Conservation (phyloP, 352 stramenopile species). For the Globisporangium abappressorium region DNA sequence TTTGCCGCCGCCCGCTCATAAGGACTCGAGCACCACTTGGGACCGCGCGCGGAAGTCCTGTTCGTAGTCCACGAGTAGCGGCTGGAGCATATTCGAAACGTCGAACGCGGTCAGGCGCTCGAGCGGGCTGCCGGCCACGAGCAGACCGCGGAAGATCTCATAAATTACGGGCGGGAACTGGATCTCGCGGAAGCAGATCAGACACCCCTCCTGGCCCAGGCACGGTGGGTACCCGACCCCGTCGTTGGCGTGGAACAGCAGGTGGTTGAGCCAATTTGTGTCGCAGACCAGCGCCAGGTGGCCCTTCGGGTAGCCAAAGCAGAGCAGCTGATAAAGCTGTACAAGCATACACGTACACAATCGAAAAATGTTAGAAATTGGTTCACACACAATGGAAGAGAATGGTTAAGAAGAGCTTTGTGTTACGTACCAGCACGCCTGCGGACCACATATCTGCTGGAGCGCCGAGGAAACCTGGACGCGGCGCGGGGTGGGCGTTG, state of each 20-base stretch:
- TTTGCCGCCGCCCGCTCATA: constrained; percentile 10
- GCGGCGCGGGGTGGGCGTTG: constrained; percentile 51
- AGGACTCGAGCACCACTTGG: constrained; percentile 45
- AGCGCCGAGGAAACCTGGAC: constrained; percentile 62
- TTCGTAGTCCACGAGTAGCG: constrained; percentile 61
- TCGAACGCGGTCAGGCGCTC: constrained; percentile 56
- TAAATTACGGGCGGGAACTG: constrained; percentile 74
- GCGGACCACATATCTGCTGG: constrained; percentile 79
- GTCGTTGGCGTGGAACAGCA: constrained; percentile 55
- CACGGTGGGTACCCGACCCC: constrained; percentile 33
- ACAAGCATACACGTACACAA: not conserved
- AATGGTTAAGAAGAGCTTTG: not conserved
- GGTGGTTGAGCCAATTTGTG: constrained; percentile 68
- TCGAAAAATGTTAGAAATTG: not conserved
- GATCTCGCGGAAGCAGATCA: constrained; percentile 80
- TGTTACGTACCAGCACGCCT: constrained; percentile 40
- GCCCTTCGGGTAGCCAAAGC: constrained; percentile 79
- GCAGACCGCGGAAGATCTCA: constrained; percentile 62
- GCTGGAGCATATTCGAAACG: constrained; percentile 49
- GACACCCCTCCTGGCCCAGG: constrained; percentile 59
- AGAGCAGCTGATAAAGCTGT: constrained; percentile 71
- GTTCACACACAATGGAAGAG: not conserved
- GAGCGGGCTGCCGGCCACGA: constrained; percentile 43
- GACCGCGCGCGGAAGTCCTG: constrained; percentile 46
- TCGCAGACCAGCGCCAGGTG: constrained; percentile 72